Evolutionary conservation across 2,329 filamentous ascomycete species (phyloP).

Genomic region (Aspergillus bombycis): DNA sequence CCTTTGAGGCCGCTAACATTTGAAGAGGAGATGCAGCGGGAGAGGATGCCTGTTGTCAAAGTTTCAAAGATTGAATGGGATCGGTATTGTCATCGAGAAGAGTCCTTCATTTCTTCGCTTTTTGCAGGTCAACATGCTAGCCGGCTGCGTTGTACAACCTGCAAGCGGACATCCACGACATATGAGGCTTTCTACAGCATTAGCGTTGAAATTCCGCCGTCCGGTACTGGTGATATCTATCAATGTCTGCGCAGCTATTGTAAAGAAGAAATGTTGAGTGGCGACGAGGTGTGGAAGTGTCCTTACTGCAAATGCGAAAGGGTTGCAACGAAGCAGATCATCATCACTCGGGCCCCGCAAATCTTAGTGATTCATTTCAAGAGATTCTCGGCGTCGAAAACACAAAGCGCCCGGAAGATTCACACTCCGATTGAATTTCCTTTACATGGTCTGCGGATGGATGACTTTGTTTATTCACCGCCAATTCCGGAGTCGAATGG

Average conservation of each 20-base stretch:
- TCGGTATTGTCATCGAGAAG: conserved; percentile 68
- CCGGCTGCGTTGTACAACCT: conserved; percentile 63
- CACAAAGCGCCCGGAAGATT: conserved; percentile 66
- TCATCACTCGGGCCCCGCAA: conserved; percentile 76
- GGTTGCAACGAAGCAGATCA: conserved; percentile 70
- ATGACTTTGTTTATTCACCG: conserved; percentile 60
- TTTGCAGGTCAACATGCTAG: conserved; percentile 75
- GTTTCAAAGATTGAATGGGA: conserved; percentile 77
- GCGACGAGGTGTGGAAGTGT: conserved; percentile 72
- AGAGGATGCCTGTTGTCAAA: conserved; percentile 62
- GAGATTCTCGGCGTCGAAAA: conserved; percentile 64
- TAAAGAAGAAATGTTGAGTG: conserved; percentile 67
- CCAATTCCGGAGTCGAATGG: conserved; percentile 33
- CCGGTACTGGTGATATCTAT: conserved; percentile 62
- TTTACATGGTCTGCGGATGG: conserved; percentile 68
- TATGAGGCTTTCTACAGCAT: conserved; percentile 73
- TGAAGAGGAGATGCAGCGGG: conserved; percentile 63
- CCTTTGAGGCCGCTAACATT: conserved; percentile 62
- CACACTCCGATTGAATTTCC: conserved; percentile 76
- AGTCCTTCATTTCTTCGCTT: conserved; percentile 76
- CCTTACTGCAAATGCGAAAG: conserved; percentile 71
- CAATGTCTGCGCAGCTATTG: conserved; percentile 73
- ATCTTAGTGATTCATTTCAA: conserved; percentile 79
- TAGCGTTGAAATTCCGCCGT: conserved; percentile 69
- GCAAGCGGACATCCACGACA: conserved; percentile 65